Evolutionary conservation across 495 filamentous ascomycete genomes (phyloP).

Genomic region (Aspergillus conjunctus): DNA sequence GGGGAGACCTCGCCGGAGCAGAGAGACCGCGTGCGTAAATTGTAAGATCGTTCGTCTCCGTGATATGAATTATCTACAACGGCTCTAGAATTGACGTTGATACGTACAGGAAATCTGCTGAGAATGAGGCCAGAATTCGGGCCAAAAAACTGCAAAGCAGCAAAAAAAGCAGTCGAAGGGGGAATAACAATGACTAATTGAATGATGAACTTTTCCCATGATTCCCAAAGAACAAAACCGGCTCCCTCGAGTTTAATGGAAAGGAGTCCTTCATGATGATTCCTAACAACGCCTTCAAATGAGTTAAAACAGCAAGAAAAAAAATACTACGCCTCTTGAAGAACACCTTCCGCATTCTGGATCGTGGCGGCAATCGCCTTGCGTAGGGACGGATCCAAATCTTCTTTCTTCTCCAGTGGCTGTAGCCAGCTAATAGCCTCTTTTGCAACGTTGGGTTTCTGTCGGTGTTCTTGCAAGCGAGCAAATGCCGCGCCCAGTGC

Average conservation of each 20-base stretch:
- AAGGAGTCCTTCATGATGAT: conserved; percentile 3
- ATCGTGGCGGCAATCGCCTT: conserved; percentile 65
- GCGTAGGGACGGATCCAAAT: conserved; percentile 65
- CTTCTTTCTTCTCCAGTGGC: conserved; percentile 53
- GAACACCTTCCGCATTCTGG: conserved; percentile 40
- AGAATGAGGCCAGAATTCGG: conserved; percentile 69
- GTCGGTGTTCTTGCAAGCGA: conserved; percentile 51
- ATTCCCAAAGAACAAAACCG: conserved; percentile 24
- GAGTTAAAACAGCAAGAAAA: conserved; percentile 2
- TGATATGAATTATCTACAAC: not conserved
- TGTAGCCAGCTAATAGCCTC: conserved; percentile 64
- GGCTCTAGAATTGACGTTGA: conserved; percentile 1
- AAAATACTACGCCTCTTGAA: conserved; percentile 26
- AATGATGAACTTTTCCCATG: conserved; percentile 26
- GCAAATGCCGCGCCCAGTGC: conserved; percentile 66
- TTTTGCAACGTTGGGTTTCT: conserved; percentile 46
- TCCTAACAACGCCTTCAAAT: conserved; percentile 23
- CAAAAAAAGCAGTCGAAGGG: conserved; percentile 75
- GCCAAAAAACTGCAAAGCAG: conserved; percentile 75
- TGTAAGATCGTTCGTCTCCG: conserved; percentile 52
- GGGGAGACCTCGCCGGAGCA: conserved; percentile 67
- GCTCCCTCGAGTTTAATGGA: conserved; percentile 9
- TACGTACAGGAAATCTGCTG: conserved; percentile 64
- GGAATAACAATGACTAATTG: conserved; percentile 47
- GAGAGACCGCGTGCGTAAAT: conserved; percentile 56